Conservation (phyloP, 495 filamentous ascomycete species). For the Penicillium turbatum region DNA sequence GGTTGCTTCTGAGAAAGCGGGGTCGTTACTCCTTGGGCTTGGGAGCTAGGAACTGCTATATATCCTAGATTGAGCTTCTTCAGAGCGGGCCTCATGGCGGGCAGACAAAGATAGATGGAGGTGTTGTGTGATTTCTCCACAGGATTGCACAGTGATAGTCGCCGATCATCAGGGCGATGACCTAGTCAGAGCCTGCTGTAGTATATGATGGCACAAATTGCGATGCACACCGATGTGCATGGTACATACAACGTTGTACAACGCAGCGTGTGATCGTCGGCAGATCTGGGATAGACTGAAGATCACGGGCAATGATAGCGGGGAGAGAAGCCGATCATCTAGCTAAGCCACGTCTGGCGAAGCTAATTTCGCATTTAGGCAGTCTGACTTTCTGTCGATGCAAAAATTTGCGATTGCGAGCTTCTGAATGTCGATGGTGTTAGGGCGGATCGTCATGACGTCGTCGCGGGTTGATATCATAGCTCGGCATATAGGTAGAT, state of each 20-base stretch:
- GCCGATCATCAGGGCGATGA: neutral
- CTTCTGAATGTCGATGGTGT: slow-evolving; percentile 5
- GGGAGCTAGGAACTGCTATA: neutral
- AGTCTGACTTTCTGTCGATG: no score
- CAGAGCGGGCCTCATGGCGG: neutral
- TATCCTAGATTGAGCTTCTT: neutral
- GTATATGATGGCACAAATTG: no score
- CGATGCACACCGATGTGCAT: no score
- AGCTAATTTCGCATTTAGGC: no score
- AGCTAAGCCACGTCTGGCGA: no score
- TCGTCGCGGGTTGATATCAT: slow-evolving; percentile 1
- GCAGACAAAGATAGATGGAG: neutral
- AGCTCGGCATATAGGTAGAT: no score
- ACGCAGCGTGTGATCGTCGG: no score
- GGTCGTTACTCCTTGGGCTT: neutral
- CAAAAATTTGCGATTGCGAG: neutral
- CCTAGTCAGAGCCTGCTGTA: neutral
- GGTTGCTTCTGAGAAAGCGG: neutral
- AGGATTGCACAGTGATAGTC: slow-evolving; percentile 15
- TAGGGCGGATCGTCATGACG: slow-evolving; percentile 19
- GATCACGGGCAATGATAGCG: no score
- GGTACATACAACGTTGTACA: no score
- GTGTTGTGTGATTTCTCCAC: slow-evolving; percentile 23
- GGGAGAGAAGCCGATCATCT: no score
- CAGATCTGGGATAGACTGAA: no score